These are phyloP conservation scores for Pleurotus pulmonarius DNA, from an alignment of 768 basidiomycete genomes.

Conservation along the genomic window DNA sequence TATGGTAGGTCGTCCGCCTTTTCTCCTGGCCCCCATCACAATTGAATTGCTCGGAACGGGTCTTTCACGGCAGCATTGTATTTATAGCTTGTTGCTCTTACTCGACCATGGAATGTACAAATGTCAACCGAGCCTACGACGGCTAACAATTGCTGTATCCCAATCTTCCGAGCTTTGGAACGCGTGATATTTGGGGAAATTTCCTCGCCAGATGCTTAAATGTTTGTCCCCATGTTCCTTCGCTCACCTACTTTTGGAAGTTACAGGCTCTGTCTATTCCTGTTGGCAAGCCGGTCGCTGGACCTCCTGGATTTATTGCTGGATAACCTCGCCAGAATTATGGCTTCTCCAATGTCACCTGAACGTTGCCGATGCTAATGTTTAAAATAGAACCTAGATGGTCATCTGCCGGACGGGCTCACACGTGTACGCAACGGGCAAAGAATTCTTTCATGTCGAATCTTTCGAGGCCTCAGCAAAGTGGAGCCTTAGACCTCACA, in stretches of 20 bases:
- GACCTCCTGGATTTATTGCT: background rate
- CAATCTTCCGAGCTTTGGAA: too few relatives aligned
- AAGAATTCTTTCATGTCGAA: background rate
- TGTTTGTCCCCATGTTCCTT: too few relatives aligned
- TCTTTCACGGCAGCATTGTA: too few relatives aligned
- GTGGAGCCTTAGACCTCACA: background rate
- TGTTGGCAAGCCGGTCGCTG: too few relatives aligned
- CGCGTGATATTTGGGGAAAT: too few relatives aligned
- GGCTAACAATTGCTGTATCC: too few relatives aligned
- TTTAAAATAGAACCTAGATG: background rate
- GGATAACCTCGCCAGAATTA: constrained; percentile 5
- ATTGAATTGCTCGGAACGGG: background rate
- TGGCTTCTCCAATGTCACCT: background rate
- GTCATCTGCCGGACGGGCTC: background rate
- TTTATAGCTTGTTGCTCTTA: too few relatives aligned
- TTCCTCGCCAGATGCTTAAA: too few relatives aligned
- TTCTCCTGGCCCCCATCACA: background rate
- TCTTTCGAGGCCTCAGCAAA: background rate
- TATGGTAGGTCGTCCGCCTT: too few relatives aligned
- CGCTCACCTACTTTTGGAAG: background rate
- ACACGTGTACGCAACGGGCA: background rate
- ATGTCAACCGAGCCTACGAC: background rate
- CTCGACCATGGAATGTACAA: background rate
- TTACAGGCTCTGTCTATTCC: background rate
- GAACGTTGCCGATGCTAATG: background rate